Evolutionary conservation across 805 yeast genomes (phyloP).

Genomic region (Candida easanensis): DNA sequence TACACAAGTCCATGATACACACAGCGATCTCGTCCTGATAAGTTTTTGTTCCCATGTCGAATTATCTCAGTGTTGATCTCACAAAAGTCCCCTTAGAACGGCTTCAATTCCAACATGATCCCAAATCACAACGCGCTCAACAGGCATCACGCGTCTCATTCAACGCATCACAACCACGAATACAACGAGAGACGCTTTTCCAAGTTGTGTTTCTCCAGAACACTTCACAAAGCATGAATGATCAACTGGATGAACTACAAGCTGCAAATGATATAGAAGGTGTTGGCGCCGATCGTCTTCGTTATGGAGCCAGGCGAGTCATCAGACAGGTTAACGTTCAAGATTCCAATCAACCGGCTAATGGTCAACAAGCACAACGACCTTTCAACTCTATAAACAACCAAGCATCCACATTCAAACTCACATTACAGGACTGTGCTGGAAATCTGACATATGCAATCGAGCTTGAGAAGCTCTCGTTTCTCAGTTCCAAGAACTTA

Average conservation of each 20-base stretch:
- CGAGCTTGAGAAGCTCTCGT: constrained; percentile 51
- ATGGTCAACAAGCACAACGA: not conserved
- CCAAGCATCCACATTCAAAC: constrained; percentile 39
- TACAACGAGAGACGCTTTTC: constrained; percentile 38
- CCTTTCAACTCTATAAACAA: constrained; percentile 14
- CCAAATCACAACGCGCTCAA: constrained; percentile 21
- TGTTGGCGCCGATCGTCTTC: constrained; percentile 57
- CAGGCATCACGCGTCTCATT: constrained; percentile 11
- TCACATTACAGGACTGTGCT: constrained; percentile 52
- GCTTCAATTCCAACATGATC: constrained; percentile 17
- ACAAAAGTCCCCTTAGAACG: not conserved
- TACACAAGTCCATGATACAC: no score
- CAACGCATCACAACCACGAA: not conserved
- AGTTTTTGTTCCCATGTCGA: no score
- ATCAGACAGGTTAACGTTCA: constrained; percentile 51
- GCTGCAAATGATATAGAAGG: constrained; percentile 52
- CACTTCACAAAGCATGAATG: constrained; percentile 45
- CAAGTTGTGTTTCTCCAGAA: constrained; percentile 57
- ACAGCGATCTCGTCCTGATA: no score
- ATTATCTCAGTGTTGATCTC: not conserved
- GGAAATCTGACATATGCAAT: constrained; percentile 56
- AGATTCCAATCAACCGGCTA: constrained; percentile 27
- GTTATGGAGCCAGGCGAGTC: constrained; percentile 19
- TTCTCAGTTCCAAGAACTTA: constrained; percentile 33
- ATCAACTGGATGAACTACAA: constrained; percentile 55